A percentile compares a stretch with the other conserved stretches of the same genome.
Conservation (phyloP, 2,329 filamentous ascomycete species). For the Zasmidium cellare region DNA sequence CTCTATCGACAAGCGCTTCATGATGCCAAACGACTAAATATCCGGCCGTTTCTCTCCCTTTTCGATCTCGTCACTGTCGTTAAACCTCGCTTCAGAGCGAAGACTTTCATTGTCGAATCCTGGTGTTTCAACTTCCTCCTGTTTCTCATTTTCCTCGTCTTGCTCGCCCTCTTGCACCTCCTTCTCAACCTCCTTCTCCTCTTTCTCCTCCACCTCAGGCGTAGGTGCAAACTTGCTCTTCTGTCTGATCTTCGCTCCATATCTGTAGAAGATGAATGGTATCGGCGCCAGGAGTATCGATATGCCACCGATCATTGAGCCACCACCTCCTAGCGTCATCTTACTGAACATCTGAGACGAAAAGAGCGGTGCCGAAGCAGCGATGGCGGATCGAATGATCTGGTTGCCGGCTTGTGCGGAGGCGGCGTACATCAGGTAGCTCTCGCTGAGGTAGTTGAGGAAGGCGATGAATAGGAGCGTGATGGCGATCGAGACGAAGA, state of each 20-base stretch:
- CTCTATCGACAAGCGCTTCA: not conserved
- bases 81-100: not conserved
- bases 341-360: slow-evolving; percentile 35
- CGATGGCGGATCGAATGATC: slow-evolving; percentile 24
- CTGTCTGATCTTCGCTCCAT: slow-evolving; percentile 10
- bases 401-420: slow-evolving; percentile 8
- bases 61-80: slow-evolving; percentile 8
- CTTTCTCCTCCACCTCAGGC: not conserved
- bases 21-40: not conserved
- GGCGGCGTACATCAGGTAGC: slow-evolving; percentile 38
- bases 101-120: slow-evolving; percentile 5
- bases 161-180: not conserved
- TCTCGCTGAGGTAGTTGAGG: slow-evolving; percentile 57
- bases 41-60: slow-evolving; percentile 2
- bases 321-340: slow-evolving; percentile 34
- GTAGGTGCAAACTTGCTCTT: slow-evolving; percentile 13
- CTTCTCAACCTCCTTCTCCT: not conserved
- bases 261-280: slow-evolving; percentile 23
- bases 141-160: not conserved
- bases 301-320: slow-evolving; percentile 49
- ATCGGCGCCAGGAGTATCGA: slow-evolving; percentile 34
- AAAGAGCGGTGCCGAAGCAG: slow-evolving; percentile 33
- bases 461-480: slow-evolving; percentile 54
- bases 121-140: slow-evolving; percentile 14
- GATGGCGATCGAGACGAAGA: slow-evolving; percentile 43